A percentile compares a stretch with the other conserved stretches of the same genome.
Evolutionary conservation across 169 alveolate genomes (phyloP).

Genomic region (Amoebophrya sp.): DNA sequence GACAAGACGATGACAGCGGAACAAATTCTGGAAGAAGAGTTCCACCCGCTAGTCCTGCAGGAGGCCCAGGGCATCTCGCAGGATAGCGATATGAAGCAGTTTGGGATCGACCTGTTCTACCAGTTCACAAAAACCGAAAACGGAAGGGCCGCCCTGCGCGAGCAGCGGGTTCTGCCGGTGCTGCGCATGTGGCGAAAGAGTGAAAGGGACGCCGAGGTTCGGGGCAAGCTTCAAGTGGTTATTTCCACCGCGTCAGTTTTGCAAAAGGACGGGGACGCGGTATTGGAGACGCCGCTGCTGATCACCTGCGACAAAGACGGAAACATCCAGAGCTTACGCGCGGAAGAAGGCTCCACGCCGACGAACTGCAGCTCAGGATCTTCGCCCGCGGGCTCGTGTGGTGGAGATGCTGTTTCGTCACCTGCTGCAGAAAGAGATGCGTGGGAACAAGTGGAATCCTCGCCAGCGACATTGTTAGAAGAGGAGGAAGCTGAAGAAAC

Average conservation of each 20-base stretch:
- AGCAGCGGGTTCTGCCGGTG: neutral
- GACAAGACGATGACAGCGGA: too few species aligned
- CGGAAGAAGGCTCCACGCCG: too few species aligned
- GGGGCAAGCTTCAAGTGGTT: neutral
- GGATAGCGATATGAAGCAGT: neutral
- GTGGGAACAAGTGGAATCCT: too few species aligned
- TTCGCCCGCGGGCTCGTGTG: too few species aligned
- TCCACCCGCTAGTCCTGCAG: too few species aligned
- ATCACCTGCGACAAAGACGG: neutral
- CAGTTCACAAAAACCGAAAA: neutral
- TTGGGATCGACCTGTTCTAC: neutral
- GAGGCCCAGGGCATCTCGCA: too few species aligned
- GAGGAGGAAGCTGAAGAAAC: too few species aligned
- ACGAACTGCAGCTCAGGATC: too few species aligned
- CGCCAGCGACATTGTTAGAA: too few species aligned
- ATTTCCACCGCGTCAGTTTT: neutral
- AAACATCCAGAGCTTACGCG: neutral
- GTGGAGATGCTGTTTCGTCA: too few species aligned
- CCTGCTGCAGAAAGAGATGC: too few species aligned
- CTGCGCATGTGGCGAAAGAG: neutral
- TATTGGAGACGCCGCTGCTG: neutral
- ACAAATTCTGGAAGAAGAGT: too few species aligned
- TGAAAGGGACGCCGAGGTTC: neutral
- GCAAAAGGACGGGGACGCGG: neutral
- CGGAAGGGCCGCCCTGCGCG: neutral